Evolutionary conservation across 768 basidiomycete species (phyloP).

Genomic region (Leccinum longicurvipes): DNA sequence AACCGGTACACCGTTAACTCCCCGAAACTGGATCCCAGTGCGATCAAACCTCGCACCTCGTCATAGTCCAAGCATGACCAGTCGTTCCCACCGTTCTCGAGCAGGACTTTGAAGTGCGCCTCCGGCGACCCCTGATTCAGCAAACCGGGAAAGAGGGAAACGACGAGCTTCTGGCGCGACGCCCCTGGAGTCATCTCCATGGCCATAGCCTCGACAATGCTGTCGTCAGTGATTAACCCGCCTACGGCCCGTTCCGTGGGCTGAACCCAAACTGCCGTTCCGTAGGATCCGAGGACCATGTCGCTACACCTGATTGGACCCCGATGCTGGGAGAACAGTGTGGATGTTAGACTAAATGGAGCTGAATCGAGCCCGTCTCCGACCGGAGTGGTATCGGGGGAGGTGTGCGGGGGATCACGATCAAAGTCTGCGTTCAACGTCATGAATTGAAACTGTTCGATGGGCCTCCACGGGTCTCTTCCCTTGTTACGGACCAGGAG

Average conservation of each 20-base stretch:
- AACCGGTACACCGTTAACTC: constrained; percentile 36
- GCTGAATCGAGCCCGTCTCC: constrained; percentile 35
- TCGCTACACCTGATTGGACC: constrained; percentile 55
- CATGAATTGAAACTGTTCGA: constrained; percentile 51
- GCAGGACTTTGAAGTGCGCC: constrained; percentile 31
- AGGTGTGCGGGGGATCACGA: not conserved
- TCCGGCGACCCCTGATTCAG: constrained; percentile 15
- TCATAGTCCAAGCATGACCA: constrained; percentile 66
- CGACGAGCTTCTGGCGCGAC: constrained; percentile 41
- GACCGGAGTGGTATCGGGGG: constrained; percentile 17
- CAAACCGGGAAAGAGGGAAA: constrained; percentile 48
- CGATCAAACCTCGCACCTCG: constrained; percentile 52
- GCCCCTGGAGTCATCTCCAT: constrained; percentile 13
- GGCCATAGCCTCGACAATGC: constrained; percentile 12
- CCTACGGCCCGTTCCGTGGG: constrained; percentile 45
- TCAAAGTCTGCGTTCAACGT: constrained; percentile 36
- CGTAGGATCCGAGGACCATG: constrained; percentile 50
- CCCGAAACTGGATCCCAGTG: constrained; percentile 50
- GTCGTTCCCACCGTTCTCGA: constrained; percentile 25
- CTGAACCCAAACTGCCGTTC: constrained; percentile 63
- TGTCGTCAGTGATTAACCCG: constrained; percentile 34
- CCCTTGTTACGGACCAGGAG: constrained; percentile 57
- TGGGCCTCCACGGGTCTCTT: constrained; percentile 58
- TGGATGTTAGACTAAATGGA: constrained; percentile 42
- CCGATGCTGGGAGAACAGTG: constrained; percentile 35